A percentile compares a stretch with the other conserved stretches of the same genome.
These are phyloP conservation scores for Sordariomycetes sp. DNA, from an alignment of 2,329 filamentous ascomycete genomes.

Conservation along the genomic window DNA sequence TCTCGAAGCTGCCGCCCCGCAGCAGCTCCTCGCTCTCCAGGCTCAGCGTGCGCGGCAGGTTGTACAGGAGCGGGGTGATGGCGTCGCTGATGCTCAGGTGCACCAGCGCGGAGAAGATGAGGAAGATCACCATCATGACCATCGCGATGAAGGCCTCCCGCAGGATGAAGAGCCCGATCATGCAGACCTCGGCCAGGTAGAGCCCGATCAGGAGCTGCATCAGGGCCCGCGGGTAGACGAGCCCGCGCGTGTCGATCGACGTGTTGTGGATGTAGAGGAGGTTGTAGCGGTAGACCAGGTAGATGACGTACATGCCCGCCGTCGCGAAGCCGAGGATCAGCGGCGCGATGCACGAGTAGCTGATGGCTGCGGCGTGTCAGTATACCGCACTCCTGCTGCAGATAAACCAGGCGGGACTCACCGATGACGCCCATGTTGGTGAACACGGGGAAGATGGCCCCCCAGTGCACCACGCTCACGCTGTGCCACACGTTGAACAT, in stretches of 20 bases:
- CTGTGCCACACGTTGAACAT: constrained; percentile 70
- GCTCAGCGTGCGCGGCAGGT: constrained; percentile 63
- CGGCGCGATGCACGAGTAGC: constrained; percentile 79
- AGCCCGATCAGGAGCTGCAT: constrained; percentile 77
- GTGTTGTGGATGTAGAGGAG: constrained; percentile 78
- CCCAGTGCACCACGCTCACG: constrained; percentile 69
- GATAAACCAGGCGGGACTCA: constrained; percentile 26
- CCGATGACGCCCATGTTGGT: constrained; percentile 73
- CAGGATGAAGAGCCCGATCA: constrained; percentile 76
- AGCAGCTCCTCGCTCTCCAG: constrained; percentile 22
- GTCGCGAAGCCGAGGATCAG: constrained; percentile 75
- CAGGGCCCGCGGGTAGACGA: constrained; percentile 78
- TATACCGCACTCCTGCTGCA: not conserved
- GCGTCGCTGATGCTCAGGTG: constrained; percentile 66
- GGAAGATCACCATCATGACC: constrained; percentile 64
- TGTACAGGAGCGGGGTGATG: constrained; percentile 65
- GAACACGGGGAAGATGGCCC: constrained; percentile 70
- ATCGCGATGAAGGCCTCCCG: constrained; percentile 56
- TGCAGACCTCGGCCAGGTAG: constrained; percentile 71
- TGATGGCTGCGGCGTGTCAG: constrained; percentile 48
- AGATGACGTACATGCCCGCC: constrained; percentile 69
- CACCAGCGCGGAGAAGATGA: constrained; percentile 67
- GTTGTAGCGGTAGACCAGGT: constrained; percentile 84
- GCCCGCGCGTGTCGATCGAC: constrained; percentile 74
- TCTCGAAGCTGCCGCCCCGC: constrained; percentile 3